phyloP scores from a whole-genome alignment of 495 filamentous ascomycete species.

The Chaetomium fimeti region DNA sequence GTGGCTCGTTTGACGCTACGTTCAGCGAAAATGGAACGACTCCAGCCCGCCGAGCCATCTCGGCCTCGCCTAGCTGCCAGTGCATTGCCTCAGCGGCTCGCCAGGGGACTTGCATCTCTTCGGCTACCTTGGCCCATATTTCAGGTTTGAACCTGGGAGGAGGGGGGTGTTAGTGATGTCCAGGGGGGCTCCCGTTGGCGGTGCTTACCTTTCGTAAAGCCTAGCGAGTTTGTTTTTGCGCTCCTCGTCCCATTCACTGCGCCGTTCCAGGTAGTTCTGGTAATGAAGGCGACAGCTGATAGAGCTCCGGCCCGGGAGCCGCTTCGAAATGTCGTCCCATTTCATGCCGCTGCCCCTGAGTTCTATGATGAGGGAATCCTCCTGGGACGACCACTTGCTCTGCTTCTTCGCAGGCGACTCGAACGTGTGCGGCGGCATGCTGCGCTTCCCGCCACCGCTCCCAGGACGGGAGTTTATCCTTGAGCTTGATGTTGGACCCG shows the following conservation, averaged over 20 bases:
- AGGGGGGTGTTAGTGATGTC: conserved; percentile 26
- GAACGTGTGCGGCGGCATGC: conserved; percentile 53
- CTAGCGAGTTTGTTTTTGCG: conserved; percentile 93
- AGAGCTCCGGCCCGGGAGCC: conserved; percentile 81
- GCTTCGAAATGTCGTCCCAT: conserved; percentile 96
- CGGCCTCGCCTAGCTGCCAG: conserved; percentile 89
- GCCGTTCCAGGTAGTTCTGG: conserved; percentile 92
- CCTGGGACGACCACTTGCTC: conserved; percentile 91
- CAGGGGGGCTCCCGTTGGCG: not conserved
- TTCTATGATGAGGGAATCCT: conserved; percentile 86
- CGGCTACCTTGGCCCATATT: conserved; percentile 92
- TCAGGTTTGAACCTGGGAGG: conserved; percentile 83
- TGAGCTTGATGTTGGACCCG: conserved; percentile 16
- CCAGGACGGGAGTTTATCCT: conserved; percentile 22
- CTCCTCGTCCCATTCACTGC: conserved; percentile 94
- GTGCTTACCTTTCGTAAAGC: conserved; percentile 85
- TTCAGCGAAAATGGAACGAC: conserved; percentile 75
- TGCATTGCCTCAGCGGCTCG: conserved; percentile 96
- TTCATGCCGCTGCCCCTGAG: conserved; percentile 88
- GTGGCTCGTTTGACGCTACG: conserved; percentile 56
- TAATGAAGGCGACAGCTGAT: conserved; percentile 95
- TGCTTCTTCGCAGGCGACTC: conserved; percentile 90
- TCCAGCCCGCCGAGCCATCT: conserved; percentile 89
- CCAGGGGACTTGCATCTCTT: conserved; percentile 97
- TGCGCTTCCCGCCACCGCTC: conserved; percentile 42